A percentile compares a stretch with the other conserved stretches of the same genome.
These are phyloP conservation scores for Drechmeria coniospora DNA, from an alignment of 2,329 filamentous ascomycete species.

Conservation along the genomic window DNA sequence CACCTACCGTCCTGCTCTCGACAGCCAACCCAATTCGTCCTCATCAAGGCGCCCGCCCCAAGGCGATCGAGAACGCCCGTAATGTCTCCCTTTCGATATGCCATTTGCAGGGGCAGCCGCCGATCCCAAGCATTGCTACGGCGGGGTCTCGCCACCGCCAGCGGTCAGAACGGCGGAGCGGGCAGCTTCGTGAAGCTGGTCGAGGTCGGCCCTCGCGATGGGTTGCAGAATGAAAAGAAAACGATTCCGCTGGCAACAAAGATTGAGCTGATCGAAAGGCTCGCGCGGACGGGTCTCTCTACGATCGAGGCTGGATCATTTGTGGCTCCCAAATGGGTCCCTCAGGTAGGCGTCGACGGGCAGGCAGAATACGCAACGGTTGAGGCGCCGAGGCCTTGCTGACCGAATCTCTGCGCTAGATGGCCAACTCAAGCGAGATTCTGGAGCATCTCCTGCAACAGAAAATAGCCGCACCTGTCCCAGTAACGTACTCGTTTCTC, in stretches of 20 bases:
- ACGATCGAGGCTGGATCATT: constrained; percentile 74
- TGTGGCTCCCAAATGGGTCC: constrained; percentile 72
- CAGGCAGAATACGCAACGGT: too few species aligned
- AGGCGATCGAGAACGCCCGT: constrained; percentile 1
- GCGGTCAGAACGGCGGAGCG: constrained; percentile 10
- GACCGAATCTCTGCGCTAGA: constrained; percentile 29
- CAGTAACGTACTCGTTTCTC: constrained; percentile 65
- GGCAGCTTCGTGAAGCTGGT: constrained; percentile 47
- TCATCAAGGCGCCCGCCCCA: constrained; percentile 3
- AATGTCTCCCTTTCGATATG: constrained; percentile 22
- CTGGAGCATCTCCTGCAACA: constrained; percentile 50
- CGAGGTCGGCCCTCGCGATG: constrained; percentile 73
- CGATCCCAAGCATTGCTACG: constrained; percentile 15
- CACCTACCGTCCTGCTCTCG: not conserved
- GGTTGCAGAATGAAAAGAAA: constrained; percentile 72
- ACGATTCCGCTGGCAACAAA: constrained; percentile 58
- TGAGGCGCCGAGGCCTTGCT: too few species aligned
- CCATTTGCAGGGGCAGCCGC: constrained; percentile 23
- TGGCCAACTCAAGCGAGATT: constrained; percentile 65
- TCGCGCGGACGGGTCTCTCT: constrained; percentile 52
- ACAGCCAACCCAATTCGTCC: constrained; percentile 1
- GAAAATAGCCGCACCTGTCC: constrained; percentile 34
- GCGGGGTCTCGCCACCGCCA: constrained; percentile 26
- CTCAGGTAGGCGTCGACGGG: constrained; percentile 47
- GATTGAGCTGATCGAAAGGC: constrained; percentile 55